Evolutionary conservation across 1,284 basidiomycete genomes (phyloP), one percentile per base, ranked within the genome.

Genomic region (Puccinia coronata): DNA sequence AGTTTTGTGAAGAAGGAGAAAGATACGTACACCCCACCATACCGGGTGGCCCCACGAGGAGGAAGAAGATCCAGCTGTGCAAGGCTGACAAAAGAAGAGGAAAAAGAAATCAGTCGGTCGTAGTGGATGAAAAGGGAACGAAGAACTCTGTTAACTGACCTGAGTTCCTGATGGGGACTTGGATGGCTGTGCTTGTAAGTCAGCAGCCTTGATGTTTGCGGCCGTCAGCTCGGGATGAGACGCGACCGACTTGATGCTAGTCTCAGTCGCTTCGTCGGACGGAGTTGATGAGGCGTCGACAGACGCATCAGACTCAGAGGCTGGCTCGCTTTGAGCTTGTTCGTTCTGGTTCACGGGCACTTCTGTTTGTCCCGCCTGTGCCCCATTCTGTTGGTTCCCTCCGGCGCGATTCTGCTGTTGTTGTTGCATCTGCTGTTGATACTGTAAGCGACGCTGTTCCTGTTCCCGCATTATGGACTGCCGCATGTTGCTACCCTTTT

Each of bases 21-120:
- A 39, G 20, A 47, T 11, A 47, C 63, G 43, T 67, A 67, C 63
- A 67, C 63, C 63, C 63, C 63, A 67, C 63, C 63, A 67, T 67
- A 67, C 63, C 41, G 63, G 63, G 36, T 67, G 63, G 20, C 63
- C 63, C 63, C 63, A 67, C 16, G 63, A 67, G 9, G 63, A 67
- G 28, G 59, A 9, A 18, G 39, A 5, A 16, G 63, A 12, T 47
- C 63, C 63, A 28, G 63, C n/a, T 43, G 63, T 23, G 36, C 63
- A 67, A 23, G 63, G 63, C 63, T 67, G n/a, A n/a, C 47, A 47
- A 23, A 65, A 41, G 11, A 41, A 41, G 1, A 65, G 2, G 23
- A n/a, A n/a, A n/a, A n/a, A 8, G 36, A 8, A 47, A 67, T 67
- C 5, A 67, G 41, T 67, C 41, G 12, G 18, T 2, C 6, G 41